A percentile compares a stretch with the other conserved stretches of the same genome.
phyloP scores from a whole-genome alignment of 345 rosid genomes.

The Acer yangbiense region DNA sequence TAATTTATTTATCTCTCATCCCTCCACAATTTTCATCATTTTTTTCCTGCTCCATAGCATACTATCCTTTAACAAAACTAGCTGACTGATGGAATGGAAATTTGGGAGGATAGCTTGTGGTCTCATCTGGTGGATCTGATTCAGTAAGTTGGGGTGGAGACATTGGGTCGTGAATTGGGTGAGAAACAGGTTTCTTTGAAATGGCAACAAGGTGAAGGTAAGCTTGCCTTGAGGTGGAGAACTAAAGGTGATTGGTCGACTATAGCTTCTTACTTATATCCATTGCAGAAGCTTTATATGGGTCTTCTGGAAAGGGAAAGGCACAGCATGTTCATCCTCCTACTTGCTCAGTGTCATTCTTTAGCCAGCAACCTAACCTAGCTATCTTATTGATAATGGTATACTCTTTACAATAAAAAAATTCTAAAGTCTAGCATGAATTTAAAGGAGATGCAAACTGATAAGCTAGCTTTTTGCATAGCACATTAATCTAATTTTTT shows the following conservation, averaged over 20 bases:
- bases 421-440: neutral
- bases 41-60: neutral
- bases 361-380: neutral
- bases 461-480: neutral
- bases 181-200: no score
- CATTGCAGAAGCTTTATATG: neutral
- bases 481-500: neutral
- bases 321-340: neutral
- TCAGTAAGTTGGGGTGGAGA: no score
- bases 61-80: neutral
- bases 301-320: neutral
- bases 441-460: neutral
- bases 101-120: no score
- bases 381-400: neutral
- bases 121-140: no score
- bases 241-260: neutral
- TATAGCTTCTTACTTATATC: neutral
- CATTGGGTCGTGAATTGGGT: no score
- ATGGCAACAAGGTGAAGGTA: no score
- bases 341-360: neutral
- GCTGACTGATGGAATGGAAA: no score
- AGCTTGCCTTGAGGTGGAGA: neutral
- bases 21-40: neutral
- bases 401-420: neutral
- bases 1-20: neutral